Evolutionary conservation across 306 rosid genomes (phyloP).

Genomic region (Clitoria ternatea): DNA sequence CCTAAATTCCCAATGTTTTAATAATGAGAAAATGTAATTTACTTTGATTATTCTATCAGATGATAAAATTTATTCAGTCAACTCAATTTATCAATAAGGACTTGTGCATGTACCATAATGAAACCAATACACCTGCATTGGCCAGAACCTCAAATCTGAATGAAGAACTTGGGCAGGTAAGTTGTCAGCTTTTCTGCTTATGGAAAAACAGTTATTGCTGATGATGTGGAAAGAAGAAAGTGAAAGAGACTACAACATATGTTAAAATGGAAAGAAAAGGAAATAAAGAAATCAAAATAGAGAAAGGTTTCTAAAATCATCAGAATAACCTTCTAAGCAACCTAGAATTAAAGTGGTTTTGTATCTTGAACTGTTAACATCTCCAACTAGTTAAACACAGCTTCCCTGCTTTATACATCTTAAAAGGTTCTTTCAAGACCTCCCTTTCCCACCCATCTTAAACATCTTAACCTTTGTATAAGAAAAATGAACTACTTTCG

Average conservation of each 20-base stretch:
- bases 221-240: neutral
- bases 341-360: neutral
- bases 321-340: neutral
- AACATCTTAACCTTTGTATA: neutral
- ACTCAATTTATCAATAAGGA: conserved; percentile 96
- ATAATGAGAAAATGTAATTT: conserved; percentile 20
- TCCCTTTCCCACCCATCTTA: neutral
- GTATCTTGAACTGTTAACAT: neutral
- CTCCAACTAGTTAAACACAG: neutral
- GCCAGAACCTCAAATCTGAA: conserved; percentile 98
- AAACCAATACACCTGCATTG: conserved; percentile 90
- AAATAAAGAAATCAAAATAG: neutral
- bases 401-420: neutral
- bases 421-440: neutral
- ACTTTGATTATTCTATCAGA: conserved; percentile 47
- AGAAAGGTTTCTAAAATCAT: neutral
- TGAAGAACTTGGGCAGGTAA: conserved; percentile 98
- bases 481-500: neutral
- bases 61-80: conserved; percentile 94
- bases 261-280: neutral
- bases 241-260: neutral
- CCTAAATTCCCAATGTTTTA: neutral
- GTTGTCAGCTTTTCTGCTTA: conserved; percentile 8
- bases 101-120: conserved; percentile 79
- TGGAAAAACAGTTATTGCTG: neutral